Conservation (phyloP, 257 asterid genomes). For the Primulina tabacum region DNA sequence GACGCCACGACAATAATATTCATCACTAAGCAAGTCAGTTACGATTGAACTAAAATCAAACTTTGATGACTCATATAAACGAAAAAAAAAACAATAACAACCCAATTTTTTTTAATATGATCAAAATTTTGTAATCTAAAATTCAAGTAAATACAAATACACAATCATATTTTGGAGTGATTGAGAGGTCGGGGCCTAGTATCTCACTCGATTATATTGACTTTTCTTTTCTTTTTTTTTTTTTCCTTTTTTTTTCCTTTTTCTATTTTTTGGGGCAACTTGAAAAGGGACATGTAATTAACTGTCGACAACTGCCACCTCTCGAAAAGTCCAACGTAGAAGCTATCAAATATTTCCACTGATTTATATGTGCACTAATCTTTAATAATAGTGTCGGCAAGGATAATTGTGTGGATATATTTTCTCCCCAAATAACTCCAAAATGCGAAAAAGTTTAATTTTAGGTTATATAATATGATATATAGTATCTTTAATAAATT, state of each 20-base stretch:
- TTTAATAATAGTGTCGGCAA: not conserved
- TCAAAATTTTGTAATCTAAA: no score
- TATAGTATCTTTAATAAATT: no score
- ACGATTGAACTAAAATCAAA: no score
- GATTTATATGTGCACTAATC: not conserved
- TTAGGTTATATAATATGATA: no score
- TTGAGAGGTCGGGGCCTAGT: not conserved
- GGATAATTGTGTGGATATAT: not conserved
- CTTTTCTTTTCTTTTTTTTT: not conserved
- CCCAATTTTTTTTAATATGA: no score
- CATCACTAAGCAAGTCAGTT: no score
- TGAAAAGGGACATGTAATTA: not conserved
- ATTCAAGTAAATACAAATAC: no score
- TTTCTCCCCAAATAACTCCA: not conserved
- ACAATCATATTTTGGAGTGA: not conserved
- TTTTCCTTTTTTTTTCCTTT: no score
- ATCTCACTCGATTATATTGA: not conserved
- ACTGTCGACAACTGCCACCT: not conserved
- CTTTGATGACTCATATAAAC: no score
- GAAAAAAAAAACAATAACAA: no score
- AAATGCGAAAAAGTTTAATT: not conserved
- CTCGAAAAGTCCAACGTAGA: not conserved
- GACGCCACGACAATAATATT: no score
- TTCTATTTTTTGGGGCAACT: not conserved
- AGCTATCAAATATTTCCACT: no score